Conservation (phyloP, 306 rosid species). For the Geum urbanum region DNA sequence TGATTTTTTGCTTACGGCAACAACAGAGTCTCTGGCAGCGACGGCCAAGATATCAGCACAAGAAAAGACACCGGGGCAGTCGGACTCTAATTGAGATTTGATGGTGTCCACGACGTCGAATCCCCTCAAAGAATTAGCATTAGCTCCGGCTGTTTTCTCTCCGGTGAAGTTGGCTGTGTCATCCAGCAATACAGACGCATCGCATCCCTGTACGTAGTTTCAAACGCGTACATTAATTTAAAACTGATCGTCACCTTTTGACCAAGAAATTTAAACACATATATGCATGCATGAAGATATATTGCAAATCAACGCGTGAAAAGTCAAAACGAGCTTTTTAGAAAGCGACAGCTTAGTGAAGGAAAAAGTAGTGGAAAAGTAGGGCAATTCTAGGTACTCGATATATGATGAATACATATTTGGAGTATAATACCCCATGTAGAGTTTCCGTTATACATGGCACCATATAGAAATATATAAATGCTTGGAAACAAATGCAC, state of each 20-base stretch:
- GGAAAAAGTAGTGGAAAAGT: too few species aligned
- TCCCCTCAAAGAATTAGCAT: constrained; percentile 48
- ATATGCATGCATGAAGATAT: not conserved
- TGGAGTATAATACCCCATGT: not conserved
- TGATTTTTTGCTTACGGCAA: constrained; percentile 33
- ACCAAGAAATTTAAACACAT: not conserved
- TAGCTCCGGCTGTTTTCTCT: constrained; percentile 53
- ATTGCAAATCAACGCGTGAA: not conserved
- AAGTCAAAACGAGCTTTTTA: not conserved
- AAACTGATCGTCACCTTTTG: not conserved
- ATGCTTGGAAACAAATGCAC: not conserved
- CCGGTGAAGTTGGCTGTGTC: constrained; percentile 61
- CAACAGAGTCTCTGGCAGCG: constrained; percentile 64
- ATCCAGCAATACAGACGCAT: constrained; percentile 57
- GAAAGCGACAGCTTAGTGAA: not conserved
- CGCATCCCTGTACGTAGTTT: constrained; percentile 61
- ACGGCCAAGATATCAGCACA: constrained; percentile 62
- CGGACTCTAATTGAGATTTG: constrained; percentile 41
- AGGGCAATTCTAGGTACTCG: too few species aligned
- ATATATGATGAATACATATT: not conserved
- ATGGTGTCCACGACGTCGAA: constrained; percentile 53
- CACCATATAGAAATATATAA: not conserved
- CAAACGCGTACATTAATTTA: not conserved
- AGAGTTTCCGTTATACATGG: too few species aligned
- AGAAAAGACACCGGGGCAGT: constrained; percentile 49